A percentile compares a stretch with the other conserved stretches of the same genome.
phyloP scores from a whole-genome alignment of 371 early-diverging fungal species.

The Mortierella sp. region DNA sequence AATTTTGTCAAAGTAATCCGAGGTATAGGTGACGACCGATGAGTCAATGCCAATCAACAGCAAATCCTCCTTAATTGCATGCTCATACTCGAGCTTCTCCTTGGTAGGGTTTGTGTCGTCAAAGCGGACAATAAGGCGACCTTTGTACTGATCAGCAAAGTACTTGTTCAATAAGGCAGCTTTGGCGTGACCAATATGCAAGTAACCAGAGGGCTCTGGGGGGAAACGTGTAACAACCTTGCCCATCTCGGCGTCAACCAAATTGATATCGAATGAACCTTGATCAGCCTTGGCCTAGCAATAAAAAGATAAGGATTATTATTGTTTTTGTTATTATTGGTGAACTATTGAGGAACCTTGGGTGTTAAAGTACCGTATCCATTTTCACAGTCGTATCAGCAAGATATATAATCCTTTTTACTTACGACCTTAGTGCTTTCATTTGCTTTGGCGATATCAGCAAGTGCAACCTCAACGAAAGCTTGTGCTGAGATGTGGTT shows the following conservation, averaged over 20 bases:
- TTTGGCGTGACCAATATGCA: constrained; percentile 99
- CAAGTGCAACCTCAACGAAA: constrained; percentile 64
- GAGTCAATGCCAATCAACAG: constrained; percentile 88
- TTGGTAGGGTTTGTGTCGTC: constrained; percentile 99
- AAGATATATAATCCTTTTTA: not conserved
- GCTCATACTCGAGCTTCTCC: constrained; percentile 97
- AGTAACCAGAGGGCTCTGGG: constrained; percentile 98
- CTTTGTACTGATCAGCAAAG: constrained; percentile 95
- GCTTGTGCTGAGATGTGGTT: constrained; percentile 76
- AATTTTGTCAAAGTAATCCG: constrained; percentile 95
- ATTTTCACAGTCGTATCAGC: too few species aligned
- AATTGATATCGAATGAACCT: constrained; percentile 94
- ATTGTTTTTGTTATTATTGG: not conserved
- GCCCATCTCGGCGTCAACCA: constrained; percentile 86
- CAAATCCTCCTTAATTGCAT: constrained; percentile 95
- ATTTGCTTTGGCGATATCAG: constrained; percentile 61
- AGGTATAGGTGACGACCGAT: constrained; percentile 91
- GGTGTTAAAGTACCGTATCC: not conserved
- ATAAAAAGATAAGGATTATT: not conserved
- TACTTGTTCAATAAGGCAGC: constrained; percentile 99
- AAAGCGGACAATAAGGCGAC: constrained; percentile 97
- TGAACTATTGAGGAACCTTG: too few species aligned
- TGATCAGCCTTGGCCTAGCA: constrained; percentile 78
- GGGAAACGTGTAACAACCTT: constrained; percentile 98
- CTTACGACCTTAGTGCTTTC: constrained; percentile 56